A percentile compares a stretch with the other conserved stretches of the same genome.
Evolutionary conservation across 75 land plant species (phyloP).

Genomic region (Ceratopteris richardii): DNA sequence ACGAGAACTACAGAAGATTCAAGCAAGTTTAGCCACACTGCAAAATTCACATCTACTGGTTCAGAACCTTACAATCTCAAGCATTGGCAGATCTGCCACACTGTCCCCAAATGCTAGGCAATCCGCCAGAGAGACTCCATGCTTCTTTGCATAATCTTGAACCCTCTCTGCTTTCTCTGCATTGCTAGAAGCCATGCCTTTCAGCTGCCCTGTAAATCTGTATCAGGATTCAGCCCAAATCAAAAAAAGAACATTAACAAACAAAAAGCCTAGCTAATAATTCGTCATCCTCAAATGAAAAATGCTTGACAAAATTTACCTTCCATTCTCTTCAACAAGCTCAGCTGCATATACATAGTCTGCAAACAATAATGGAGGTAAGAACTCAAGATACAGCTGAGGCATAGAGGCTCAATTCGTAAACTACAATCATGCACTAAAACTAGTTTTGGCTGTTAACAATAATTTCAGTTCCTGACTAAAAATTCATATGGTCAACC

Average conservation of each 20-base stretch:
- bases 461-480: no score
- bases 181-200: constrained; percentile 23
- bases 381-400: no score
- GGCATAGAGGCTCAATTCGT: no score
- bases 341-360: constrained; percentile 27
- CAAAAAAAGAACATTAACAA: background rate
- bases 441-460: no score
- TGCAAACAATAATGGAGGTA: constrained; percentile 4
- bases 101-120: constrained; percentile 30
- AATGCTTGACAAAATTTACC: constrained; percentile 7
- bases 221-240: no score
- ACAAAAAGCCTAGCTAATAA: no score
- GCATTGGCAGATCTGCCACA: constrained; percentile 27
- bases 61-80: constrained; percentile 14
- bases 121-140: constrained; percentile 16
- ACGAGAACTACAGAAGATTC: no score
- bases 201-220: constrained; percentile 28
- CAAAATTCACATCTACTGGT: background rate
- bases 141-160: constrained; percentile 10
- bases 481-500: no score
- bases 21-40: no score
- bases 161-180: constrained; percentile 23
- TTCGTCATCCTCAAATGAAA: background rate
- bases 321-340: constrained; percentile 19
- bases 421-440: no score